Evolutionary conservation across 2,329 filamentous ascomycete genomes (phyloP).

Genomic region (Trichoderma lentiforme): DNA sequence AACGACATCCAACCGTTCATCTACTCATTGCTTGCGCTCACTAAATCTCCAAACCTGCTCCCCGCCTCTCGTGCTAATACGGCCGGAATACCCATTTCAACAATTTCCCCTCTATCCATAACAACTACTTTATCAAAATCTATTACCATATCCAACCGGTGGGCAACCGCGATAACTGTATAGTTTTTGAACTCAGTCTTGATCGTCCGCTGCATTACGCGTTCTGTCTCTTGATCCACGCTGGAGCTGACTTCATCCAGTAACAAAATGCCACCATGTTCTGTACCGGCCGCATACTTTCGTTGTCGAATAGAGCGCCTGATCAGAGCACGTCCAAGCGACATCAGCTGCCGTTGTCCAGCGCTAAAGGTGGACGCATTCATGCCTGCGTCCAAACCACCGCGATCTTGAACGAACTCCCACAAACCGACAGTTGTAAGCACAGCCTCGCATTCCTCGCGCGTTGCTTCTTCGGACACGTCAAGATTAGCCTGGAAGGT

Average conservation of each 20-base stretch:
- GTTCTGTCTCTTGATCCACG: neutral
- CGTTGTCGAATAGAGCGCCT: constrained; percentile 23
- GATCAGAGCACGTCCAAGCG: constrained; percentile 57
- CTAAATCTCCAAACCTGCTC: neutral
- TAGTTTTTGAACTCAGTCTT: neutral
- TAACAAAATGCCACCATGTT: neutral
- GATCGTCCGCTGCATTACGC: neutral
- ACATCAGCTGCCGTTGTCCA: constrained; percentile 64
- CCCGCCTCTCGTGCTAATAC: neutral
- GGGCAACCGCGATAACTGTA: neutral
- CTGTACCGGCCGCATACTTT: neutral
- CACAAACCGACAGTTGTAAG: constrained; percentile 33
- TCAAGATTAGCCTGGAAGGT: neutral
- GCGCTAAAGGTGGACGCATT: constrained; percentile 48
- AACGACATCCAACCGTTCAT: neutral
- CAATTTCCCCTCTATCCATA: neutral
- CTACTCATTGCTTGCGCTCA: neutral
- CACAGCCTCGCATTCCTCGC: neutral
- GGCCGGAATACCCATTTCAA: neutral
- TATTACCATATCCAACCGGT: neutral
- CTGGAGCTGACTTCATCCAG: neutral
- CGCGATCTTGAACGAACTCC: constrained; percentile 31
- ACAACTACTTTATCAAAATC: neutral
- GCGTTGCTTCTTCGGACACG: neutral
- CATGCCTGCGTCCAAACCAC: constrained; percentile 39